phyloP scores from a whole-genome alignment of 1,284 basidiomycete species.

The Irpex rosettiformis region DNA sequence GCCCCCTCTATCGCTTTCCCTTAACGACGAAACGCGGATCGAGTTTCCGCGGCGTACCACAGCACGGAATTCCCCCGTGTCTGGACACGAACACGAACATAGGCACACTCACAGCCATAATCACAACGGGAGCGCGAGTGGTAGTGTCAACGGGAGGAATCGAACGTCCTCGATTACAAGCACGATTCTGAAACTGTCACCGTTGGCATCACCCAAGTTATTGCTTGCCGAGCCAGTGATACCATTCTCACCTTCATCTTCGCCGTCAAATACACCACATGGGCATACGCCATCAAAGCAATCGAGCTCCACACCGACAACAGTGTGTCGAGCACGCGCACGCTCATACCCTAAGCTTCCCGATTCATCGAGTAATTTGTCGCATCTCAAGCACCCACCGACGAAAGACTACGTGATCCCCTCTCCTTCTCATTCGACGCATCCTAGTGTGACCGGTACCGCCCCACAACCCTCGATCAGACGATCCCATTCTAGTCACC shows the following conservation, averaged over 20 bases:
- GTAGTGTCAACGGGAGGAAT: conserved; percentile 3
- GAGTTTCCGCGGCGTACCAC: neutral
- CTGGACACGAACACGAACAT: conserved; percentile 5
- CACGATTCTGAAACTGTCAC: conserved; percentile 2
- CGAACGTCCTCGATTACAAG: conserved; percentile 11
- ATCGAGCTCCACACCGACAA: neutral
- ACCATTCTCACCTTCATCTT: conserved; percentile 7
- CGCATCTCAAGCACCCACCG: conserved; percentile 4
- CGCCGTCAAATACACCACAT: conserved; percentile 19
- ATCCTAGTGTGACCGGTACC: conserved; percentile 18
- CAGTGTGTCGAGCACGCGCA: conserved; percentile 8
- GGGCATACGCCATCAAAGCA: neutral
- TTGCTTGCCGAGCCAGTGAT: neutral
- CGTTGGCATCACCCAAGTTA: neutral
- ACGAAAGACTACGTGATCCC: conserved; percentile 17
- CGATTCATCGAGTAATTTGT: neutral
- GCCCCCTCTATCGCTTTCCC: conserved; percentile 27
- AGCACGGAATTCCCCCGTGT: neutral
- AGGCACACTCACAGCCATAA: no score
- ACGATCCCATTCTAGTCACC: conserved; percentile 46
- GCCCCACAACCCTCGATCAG: conserved; percentile 49
- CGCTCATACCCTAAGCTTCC: neutral
- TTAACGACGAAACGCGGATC: conserved; percentile 18
- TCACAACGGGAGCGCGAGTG: no score
- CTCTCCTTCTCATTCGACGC: conserved; percentile 31